Base-by-base conservation (phyloP, 2,329 filamentous ascomycete species). In the Penicillium sp. region DNA sequence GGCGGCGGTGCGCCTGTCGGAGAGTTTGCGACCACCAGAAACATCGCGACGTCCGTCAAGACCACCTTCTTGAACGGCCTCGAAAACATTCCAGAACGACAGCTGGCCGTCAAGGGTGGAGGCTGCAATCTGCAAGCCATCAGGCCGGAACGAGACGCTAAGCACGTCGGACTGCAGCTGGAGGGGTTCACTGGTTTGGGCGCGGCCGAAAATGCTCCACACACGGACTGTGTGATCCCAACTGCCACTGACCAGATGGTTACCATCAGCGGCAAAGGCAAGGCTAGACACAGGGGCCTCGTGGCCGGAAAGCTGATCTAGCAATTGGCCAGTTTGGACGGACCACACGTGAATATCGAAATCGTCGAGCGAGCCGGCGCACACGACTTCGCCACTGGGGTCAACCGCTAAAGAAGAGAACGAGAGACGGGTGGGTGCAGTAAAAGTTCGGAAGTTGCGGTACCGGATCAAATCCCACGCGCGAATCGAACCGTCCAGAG, bases 261-360 rank as follows among this genome's bases (percentile, higher is more conserved):
- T 85, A 35, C 93, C 94, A 70, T 96, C 92, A 0, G 93, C 91
- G 1, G 94, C 88, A 72, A 99, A 99, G 2, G 92, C 87, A 28
- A 99, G 80, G 2, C 91, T 88, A 5, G 92, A 95, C 1, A 99
- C 90, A 0, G 95, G 95, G 0, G 94, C 95, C 78, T 99, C 94
- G 68, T 99, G 95, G 1, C 95, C 96, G 6, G 93, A 86, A 25
- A 99, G 82, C 66, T 90, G 90, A 73, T 99, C 95, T 5, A 99
- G 86, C 17, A 99, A 82, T 75, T 99, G 95, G 2, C 95, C 95
- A 0, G 94, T 99, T 73, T 99, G 95, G 4, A 99, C 96, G 5
- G 92, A 97, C 95, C 95, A 99, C 63, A 99, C 90, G 77, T 99
- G 93, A 54, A 99, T 91, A 71, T 98, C 94, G 66, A 97, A 98